A percentile compares a stretch with the other conserved stretches of the same genome.
Conservation (phyloP, 768 basidiomycete species). For the Brasilioporus rufonigricans region DNA sequence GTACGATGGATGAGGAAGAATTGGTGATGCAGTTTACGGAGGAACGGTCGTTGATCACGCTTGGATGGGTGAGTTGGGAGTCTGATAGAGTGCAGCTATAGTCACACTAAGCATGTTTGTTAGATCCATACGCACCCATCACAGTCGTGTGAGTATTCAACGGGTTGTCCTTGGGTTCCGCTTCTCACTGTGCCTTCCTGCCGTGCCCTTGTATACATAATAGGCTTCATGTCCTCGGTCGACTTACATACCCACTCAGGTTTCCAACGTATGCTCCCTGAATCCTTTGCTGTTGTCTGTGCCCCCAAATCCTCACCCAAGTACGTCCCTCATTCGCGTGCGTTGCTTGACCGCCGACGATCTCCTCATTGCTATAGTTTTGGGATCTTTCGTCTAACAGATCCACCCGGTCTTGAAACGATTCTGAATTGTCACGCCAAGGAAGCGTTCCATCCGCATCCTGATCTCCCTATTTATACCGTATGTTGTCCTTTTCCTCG, state of each 20-base stretch:
- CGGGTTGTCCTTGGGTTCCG: neutral
- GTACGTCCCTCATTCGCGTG: constrained; percentile 39
- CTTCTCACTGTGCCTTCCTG: neutral
- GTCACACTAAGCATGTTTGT: neutral
- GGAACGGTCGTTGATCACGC: constrained; percentile 73
- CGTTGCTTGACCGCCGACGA: neutral
- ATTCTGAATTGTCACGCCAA: constrained; percentile 66
- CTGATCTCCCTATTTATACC: constrained; percentile 82
- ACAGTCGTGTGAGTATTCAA: constrained; percentile 63
- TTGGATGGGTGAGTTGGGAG: constrained; percentile 77
- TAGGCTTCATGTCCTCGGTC: constrained; percentile 92
- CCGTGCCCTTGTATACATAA: neutral
- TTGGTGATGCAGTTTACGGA: constrained; percentile 84
- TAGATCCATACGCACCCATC: constrained; percentile 94
- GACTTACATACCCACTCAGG: constrained; percentile 89
- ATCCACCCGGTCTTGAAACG: constrained; percentile 77
- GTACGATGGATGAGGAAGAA: constrained; percentile 89
- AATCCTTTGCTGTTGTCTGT: constrained; percentile 92
- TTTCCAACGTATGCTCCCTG: constrained; percentile 87
- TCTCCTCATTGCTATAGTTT: constrained; percentile 39
- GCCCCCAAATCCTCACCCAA: constrained; percentile 77
- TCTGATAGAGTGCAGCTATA: neutral
- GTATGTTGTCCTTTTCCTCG: constrained; percentile 41
- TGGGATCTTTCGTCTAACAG: constrained; percentile 87
- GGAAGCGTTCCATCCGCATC: constrained; percentile 85